Evolutionary conservation across 202 grass and related monocot species (phyloP), one percentile per base, ranked within the genome.

Genomic region (Panicum virgatum): DNA sequence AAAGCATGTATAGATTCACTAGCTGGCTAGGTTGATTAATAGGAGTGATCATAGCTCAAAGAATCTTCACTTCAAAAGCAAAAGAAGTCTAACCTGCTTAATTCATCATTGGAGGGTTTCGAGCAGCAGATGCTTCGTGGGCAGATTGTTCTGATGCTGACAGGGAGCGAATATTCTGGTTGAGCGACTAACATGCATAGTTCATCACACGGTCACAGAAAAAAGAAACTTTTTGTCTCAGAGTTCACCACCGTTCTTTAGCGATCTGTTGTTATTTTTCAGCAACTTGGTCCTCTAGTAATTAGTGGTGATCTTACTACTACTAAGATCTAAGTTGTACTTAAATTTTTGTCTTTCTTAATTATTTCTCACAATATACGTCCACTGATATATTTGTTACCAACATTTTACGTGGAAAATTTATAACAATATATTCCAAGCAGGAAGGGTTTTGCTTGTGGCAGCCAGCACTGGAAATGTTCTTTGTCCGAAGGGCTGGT

Each of bases 121-220:
- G 20, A 43, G 63, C 78, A 58, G 50, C 7, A 30, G 50, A 32
- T 69, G 77, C 64, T 69, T 69, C 23, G 6, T 6, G 36, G 6
- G 64, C 40, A 45, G 65, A 80, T 80, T 80, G 65, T 69, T 32
- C 6, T 39, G 78, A 80, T 10, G 12, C 37, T 58, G 65, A 80
- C 64, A 58, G 51, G 77, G 47, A 26, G 11, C 50, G 78, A 69
- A 69, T 57, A 80, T 69, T 80, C 78, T 9, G 16, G 0, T 40
- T 16, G 22, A n/a, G 66, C 50, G 50, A 43, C 14, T 19, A 43
- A 9, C 48, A 69, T 58, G 22, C 50, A 66, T 67, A 4, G 13
- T 16, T 56, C 72, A 51, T 37, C 47, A 67, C 25, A 69, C 48
- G 51, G 38, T 69, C 16, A 32, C 1, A 30, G 65, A 7, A 39